phyloP scores from a whole-genome alignment of 495 filamentous ascomycete species.

The Neurospora sp. region DNA sequence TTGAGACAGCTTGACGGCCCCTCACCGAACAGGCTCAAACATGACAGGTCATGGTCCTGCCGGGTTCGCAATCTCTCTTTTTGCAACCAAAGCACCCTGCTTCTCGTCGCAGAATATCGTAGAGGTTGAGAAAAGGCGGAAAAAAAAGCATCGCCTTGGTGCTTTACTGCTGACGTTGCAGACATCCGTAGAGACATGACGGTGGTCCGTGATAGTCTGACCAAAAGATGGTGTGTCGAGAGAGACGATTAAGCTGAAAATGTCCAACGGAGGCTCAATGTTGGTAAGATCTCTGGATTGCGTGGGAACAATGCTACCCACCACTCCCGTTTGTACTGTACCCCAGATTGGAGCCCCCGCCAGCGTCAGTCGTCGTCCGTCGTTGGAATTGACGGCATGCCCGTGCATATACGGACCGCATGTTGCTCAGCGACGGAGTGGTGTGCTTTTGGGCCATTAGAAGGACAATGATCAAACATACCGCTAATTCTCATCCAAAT shows the following conservation, averaged over 20 bases:
- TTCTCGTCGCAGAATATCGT: background rate
- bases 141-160: background rate
- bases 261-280: background rate
- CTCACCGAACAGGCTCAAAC: background rate
- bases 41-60: background rate
- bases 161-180: background rate
- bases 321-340: background rate
- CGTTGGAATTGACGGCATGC: background rate
- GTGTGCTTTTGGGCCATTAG: background rate
- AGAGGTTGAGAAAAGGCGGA: background rate
- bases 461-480: background rate
- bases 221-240: background rate
- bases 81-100: background rate
- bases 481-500: too few species aligned
- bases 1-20: background rate
- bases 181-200: background rate
- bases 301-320: background rate
- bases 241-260: background rate
- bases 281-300: background rate
- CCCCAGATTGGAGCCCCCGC: background rate
- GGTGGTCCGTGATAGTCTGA: background rate
- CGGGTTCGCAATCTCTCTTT: background rate
- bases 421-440: background rate
- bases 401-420: background rate
- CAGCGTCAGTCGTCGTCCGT: background rate